Conservation (phyloP, 116 monocot genomes). For the Dioscorea cayenensis region DNA sequence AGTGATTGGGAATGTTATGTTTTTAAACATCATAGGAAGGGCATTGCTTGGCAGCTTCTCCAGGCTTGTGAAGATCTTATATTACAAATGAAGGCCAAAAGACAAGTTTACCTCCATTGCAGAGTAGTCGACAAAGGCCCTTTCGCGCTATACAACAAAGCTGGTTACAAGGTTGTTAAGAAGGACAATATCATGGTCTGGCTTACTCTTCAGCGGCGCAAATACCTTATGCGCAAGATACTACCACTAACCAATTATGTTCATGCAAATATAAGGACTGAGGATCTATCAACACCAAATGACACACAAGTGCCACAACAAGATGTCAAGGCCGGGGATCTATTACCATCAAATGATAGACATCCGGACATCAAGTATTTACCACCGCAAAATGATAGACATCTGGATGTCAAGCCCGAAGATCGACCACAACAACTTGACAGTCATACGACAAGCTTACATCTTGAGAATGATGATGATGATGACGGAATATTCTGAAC, state of each 20-base stretch:
- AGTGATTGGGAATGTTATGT: not conserved
- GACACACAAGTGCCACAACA: not conserved
- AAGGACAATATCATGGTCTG: slow-evolving; percentile 61
- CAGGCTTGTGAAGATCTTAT: slow-evolving; percentile 79
- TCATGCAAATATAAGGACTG: not conserved
- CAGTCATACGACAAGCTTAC: no score
- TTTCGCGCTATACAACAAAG: slow-evolving; percentile 58
- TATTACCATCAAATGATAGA: no score
- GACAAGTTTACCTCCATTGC: slow-evolving; percentile 70
- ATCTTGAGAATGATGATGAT: no score
- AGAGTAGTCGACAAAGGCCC: slow-evolving; percentile 59
- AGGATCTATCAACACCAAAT: not conserved
- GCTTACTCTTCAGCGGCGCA: slow-evolving; percentile 65
- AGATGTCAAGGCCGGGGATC: no score
- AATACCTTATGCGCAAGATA: slow-evolving; percentile 59
- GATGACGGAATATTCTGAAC: no score
- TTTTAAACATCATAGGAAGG: slow-evolving; percentile 28
- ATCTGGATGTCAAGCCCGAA: no score
- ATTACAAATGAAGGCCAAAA: slow-evolving; percentile 32
- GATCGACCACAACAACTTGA: no score
- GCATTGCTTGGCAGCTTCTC: slow-evolving; percentile 73
- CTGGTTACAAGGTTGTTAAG: slow-evolving; percentile 40
- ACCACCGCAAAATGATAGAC: no score
- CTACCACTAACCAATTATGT: not conserved
- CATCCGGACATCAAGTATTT: no score